These are phyloP conservation scores for Pistacia integerrima DNA, from an alignment of 345 rosid species.

Conservation along the genomic window DNA sequence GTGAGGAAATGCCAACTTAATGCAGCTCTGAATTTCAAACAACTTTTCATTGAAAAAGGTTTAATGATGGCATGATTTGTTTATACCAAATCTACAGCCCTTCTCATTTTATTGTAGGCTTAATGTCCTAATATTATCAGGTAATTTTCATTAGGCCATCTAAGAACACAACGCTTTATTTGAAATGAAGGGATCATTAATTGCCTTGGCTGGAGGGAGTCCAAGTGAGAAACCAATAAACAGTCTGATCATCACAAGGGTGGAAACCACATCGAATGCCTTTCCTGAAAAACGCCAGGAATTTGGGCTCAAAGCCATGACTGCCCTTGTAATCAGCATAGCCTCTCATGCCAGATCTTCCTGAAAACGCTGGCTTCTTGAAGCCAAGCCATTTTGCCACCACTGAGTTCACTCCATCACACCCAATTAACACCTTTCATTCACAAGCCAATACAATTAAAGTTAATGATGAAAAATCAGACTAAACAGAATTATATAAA, in stretches of 20 bases:
- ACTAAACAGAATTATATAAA: not conserved
- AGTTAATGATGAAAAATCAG: not conserved
- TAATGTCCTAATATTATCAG: too few relatives aligned
- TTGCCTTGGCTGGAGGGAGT: slow-evolving; percentile 34
- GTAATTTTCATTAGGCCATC: too few relatives aligned
- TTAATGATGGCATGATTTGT: too few relatives aligned
- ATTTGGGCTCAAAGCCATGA: slow-evolving; percentile 9
- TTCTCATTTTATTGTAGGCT: too few relatives aligned
- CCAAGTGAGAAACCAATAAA: slow-evolving; percentile 39
- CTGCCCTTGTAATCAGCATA: not conserved
- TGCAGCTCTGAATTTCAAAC: too few relatives aligned
- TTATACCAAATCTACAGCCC: too few relatives aligned
- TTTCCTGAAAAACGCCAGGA: not conserved
- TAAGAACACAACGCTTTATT: too few relatives aligned
- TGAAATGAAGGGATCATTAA: slow-evolving; percentile 7
- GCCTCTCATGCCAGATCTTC: slow-evolving; percentile 9
- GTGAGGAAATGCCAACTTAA: too few relatives aligned
- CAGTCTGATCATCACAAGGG: slow-evolving; percentile 14
- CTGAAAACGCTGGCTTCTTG: slow-evolving; percentile 37
- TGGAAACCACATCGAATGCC: slow-evolving; percentile 1
- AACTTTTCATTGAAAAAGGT: too few relatives aligned
- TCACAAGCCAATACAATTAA: not conserved
- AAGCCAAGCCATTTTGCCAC: slow-evolving; percentile 71
- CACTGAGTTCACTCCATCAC: slow-evolving; percentile 72
- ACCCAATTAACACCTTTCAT: slow-evolving; percentile 63